These are phyloP conservation scores for Bryum argenteum DNA, from an alignment of 225 moss, liverwort and hornwort species.

Conservation along the genomic window DNA sequence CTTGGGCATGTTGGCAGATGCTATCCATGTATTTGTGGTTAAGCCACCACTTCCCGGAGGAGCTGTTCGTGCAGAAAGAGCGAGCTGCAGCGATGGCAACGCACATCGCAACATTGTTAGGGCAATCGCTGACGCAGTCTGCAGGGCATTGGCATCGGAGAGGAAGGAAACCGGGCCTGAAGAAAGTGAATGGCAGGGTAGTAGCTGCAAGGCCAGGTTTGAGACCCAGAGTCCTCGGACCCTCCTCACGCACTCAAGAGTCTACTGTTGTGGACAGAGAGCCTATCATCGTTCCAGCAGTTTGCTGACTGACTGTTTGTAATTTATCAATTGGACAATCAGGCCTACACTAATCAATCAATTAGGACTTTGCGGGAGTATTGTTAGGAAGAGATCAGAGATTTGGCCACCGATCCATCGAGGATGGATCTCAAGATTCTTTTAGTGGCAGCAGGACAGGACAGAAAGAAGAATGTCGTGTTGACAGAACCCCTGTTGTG, in stretches of 20 bases:
- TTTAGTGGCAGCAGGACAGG: background rate
- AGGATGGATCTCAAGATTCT: slow-evolving; percentile 1
- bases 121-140: slow-evolving; percentile 90
- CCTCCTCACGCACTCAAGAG: slow-evolving; percentile 10
- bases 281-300: slow-evolving; percentile 34
- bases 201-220: slow-evolving; percentile 31
- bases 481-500: background rate
- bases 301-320: slow-evolving; percentile 37
- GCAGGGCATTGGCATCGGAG: slow-evolving; percentile 79
- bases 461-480: slow-evolving; percentile 2
- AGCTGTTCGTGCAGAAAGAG: slow-evolving; percentile 84
- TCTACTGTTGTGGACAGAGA: slow-evolving; percentile 29
- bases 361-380: slow-evolving; percentile 32
- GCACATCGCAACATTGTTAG: slow-evolving; percentile 78
- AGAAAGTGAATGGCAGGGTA: slow-evolving; percentile 47
- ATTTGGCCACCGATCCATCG: slow-evolving; percentile 21
- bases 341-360: no score
- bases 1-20: slow-evolving; percentile 42
- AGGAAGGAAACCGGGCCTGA: slow-evolving; percentile 42
- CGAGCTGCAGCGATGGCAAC: slow-evolving; percentile 89
- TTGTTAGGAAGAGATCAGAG: slow-evolving; percentile 24
- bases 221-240: slow-evolving; percentile 28
- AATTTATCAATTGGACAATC: slow-evolving; percentile 4
- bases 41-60: slow-evolving; percentile 86
- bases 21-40: slow-evolving; percentile 82